Conservation (phyloP, 2,329 filamentous ascomycete genomes). For the Ceratocystis destructans region DNA sequence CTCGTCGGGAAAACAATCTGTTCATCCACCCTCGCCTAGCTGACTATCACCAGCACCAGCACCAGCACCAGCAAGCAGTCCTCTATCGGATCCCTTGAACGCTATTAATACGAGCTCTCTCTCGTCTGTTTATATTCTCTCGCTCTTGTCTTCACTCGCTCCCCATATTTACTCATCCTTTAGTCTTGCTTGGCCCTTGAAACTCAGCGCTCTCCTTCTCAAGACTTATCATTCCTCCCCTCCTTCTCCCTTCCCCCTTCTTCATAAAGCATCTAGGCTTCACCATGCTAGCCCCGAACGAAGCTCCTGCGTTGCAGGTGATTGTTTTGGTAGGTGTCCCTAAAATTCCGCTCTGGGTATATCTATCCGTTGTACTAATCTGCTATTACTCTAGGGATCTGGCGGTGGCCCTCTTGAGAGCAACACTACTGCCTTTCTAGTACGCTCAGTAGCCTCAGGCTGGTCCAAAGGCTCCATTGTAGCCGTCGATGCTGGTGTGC, state of each 20-base stretch:
- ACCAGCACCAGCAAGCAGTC: too few species aligned
- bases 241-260: neutral
- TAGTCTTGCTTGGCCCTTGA: neutral
- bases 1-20: neutral
- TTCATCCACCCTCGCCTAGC: neutral
- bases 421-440: slow-evolving; percentile 77
- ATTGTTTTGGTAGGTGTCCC: slow-evolving; percentile 55
- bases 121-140: neutral
- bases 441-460: slow-evolving; percentile 62
- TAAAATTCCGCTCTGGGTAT: neutral
- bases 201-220: neutral
- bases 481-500: slow-evolving; percentile 86
- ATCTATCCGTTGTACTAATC: slow-evolving; percentile 8
- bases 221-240: neutral
- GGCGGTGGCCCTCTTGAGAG: slow-evolving; percentile 83
- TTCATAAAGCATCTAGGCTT: neutral
- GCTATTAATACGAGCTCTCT: neutral
- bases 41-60: neutral
- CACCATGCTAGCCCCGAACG: slow-evolving; percentile 17
- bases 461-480: slow-evolving; percentile 76
- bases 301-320: slow-evolving; percentile 49
- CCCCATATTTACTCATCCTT: neutral
- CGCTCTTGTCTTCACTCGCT: neutral
- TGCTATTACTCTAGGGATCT: slow-evolving; percentile 48
- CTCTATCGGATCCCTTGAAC: too few species aligned